phyloP scores from a whole-genome alignment of 768 basidiomycete species.

The Imleria badia region DNA sequence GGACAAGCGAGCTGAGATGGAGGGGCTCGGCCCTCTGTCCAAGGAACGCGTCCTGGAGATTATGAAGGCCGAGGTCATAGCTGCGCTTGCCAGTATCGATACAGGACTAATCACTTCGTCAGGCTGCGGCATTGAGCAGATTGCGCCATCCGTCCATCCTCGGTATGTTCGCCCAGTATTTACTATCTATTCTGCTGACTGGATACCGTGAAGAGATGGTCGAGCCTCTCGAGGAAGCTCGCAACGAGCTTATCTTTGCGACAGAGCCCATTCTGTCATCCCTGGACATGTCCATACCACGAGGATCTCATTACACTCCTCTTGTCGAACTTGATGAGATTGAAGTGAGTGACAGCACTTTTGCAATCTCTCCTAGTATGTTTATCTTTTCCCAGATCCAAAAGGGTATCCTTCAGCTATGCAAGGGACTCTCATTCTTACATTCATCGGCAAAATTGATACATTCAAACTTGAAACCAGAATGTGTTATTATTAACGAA shows the following conservation, averaged over 20 bases:
- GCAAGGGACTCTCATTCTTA: conserved; percentile 86
- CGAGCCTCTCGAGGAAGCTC: conserved; percentile 92
- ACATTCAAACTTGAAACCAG: conserved; percentile 87
- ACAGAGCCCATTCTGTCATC: conserved; percentile 89
- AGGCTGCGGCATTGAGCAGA: conserved; percentile 83
- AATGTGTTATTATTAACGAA: conserved; percentile 86
- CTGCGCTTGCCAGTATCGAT: conserved; percentile 7
- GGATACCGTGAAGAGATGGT: conserved; percentile 73
- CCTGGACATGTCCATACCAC: conserved; percentile 72
- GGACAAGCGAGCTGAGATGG: conserved; percentile 82
- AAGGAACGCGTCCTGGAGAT: conserved; percentile 80
- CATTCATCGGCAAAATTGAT: conserved; percentile 91
- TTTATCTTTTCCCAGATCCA: conserved; percentile 62
- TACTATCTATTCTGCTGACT: conserved; percentile 2
- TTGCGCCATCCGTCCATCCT: conserved; percentile 93
- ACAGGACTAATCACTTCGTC: conserved; percentile 8
- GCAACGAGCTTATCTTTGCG: conserved; percentile 87
- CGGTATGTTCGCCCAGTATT: conserved; percentile 44
- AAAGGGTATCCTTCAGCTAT: conserved; percentile 92
- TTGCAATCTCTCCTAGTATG: not conserved
- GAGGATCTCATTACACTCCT: conserved; percentile 52
- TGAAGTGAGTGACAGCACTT: conserved; percentile 55
- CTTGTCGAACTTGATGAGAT: conserved; percentile 92
- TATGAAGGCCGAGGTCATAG: conserved; percentile 82
- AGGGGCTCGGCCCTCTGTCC: conserved; percentile 59